These are phyloP conservation scores for Zea mays DNA, from an alignment of 176 grass and related monocot genomes.

Conservation along the genomic window DNA sequence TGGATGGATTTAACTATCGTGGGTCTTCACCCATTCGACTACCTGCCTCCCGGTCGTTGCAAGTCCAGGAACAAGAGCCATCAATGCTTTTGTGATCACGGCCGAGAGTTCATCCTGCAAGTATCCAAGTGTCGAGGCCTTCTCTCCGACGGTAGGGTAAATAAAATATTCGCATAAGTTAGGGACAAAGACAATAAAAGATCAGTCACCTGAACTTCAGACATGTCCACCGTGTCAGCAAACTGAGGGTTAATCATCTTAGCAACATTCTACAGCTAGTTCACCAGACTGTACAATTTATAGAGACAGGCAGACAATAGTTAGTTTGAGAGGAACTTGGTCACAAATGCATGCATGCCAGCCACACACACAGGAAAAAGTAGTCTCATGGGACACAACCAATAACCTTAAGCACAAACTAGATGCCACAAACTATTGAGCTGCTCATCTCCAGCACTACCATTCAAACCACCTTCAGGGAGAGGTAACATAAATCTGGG, in stretches of 20 bases:
- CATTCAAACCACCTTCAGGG: conserved; percentile 20
- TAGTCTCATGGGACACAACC: neutral
- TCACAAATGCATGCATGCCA: conserved; percentile 14
- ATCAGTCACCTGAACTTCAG: conserved; percentile 87
- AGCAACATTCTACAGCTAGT: conserved; percentile 91
- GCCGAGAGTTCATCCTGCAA: conserved; percentile 93
- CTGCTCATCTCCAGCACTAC: neutral
- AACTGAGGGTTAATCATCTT: conserved; percentile 94
- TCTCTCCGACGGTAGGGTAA: conserved; percentile 21
- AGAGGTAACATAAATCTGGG: conserved; percentile 11
- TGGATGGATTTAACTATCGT: too few relatives aligned
- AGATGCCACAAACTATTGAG: neutral
- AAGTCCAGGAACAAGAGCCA: conserved; percentile 92
- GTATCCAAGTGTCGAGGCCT: conserved; percentile 24
- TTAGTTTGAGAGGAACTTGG: neutral
- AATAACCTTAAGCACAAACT: conserved; percentile 17
- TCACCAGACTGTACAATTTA: conserved; percentile 72
- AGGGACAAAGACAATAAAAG: conserved; percentile 5
- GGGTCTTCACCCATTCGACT: too few relatives aligned
- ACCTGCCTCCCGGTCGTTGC: too few relatives aligned
- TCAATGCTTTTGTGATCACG: conserved; percentile 90
- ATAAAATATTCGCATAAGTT: conserved; percentile 21
- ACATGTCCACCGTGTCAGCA: conserved; percentile 89
- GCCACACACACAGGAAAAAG: neutral
- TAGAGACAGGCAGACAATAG: conserved; percentile 25